Evolutionary conservation across 1,139 yeast genomes (phyloP).

Genomic region (Saccharomyces hybrid): DNA sequence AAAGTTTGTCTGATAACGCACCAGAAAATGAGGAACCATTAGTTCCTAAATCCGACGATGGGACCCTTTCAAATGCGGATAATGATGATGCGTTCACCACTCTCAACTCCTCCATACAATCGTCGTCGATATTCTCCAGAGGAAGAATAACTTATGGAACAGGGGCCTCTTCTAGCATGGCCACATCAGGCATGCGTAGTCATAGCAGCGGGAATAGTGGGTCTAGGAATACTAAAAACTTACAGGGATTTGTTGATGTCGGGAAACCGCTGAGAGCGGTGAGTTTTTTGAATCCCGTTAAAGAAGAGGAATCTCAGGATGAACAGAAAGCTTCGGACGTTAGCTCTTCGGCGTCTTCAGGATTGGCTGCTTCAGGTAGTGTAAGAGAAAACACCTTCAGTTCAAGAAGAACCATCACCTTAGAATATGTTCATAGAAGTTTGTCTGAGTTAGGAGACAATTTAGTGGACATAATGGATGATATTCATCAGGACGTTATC

Average conservation of each 20-base stretch:
- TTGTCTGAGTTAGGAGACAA: conserved; percentile 37
- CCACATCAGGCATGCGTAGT: conserved; percentile 2
- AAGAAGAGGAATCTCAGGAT: conserved; percentile 29
- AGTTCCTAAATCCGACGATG: not conserved
- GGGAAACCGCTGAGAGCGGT: conserved; percentile 39
- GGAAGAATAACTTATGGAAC: conserved; percentile 21
- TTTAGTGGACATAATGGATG: conserved; percentile 45
- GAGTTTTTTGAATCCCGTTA: conserved; percentile 22
- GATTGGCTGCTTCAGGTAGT: not conserved
- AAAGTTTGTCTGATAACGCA: not conserved
- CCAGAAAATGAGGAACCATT: not conserved
- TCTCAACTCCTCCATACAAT: conserved; percentile 16
- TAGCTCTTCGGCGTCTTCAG: not conserved
- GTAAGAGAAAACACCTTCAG: not conserved
- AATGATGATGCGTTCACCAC: conserved; percentile 17
- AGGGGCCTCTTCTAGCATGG: conserved; percentile 18
- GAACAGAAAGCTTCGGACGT: conserved; percentile 4
- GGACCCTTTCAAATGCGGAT: not conserved
- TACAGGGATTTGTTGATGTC: conserved; percentile 17
- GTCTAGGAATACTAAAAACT: conserved; percentile 4
- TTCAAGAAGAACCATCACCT: not conserved
- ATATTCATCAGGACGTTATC: conserved; percentile 48
- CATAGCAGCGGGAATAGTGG: conserved; percentile 4
- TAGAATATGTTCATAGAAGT: conserved; percentile 26
- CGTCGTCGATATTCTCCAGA: conserved; percentile 26